Percentiles rank a stretch among this genome's conserved stretches.
These are phyloP conservation scores for Clathrospora elynae DNA, from an alignment of 2,329 filamentous ascomycete genomes.

Conservation along the genomic window DNA sequence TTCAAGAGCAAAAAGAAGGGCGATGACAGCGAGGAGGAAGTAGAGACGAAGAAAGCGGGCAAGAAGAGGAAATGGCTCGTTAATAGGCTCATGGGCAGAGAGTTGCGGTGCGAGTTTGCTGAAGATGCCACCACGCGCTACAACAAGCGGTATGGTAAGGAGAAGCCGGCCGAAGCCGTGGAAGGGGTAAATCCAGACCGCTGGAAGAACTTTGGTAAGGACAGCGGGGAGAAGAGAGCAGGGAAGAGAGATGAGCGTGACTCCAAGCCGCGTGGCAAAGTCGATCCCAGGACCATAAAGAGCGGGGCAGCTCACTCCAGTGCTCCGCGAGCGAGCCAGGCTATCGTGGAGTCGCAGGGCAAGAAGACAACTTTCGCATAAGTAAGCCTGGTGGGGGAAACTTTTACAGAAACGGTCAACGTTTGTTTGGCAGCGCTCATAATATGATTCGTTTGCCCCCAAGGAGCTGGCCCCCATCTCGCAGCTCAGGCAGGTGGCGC, in stretches of 20 bases:
- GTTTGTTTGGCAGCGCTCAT: too few species aligned
- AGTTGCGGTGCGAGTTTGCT: conserved; percentile 87
- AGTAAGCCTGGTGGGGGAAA: too few species aligned
- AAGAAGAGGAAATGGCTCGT: conserved; percentile 74
- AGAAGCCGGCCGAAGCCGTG: conserved; percentile 49
- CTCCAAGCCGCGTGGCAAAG: conserved; percentile 39
- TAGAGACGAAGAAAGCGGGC: conserved; percentile 51
- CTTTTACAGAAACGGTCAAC: too few species aligned
- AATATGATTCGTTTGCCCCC: too few species aligned
- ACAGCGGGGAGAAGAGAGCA: conserved; percentile 35
- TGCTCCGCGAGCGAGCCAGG: conserved; percentile 71
- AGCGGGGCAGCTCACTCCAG: conserved; percentile 52
- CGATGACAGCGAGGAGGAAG: conserved; percentile 62
- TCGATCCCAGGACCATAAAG: conserved; percentile 53
- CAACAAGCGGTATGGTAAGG: conserved; percentile 90
- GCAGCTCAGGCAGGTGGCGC: too few species aligned
- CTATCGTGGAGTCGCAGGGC: conserved; percentile 76
- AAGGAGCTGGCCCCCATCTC: too few species aligned
- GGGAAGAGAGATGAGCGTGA: conserved; percentile 33
- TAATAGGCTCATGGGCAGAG: conserved; percentile 78
- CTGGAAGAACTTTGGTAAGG: conserved; percentile 36
- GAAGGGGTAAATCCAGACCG: conserved; percentile 44
- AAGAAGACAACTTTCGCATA: conserved; percentile 81
- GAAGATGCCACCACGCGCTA: conserved; percentile 89
- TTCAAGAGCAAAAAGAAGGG: conserved; percentile 53